Evolutionary conservation across 2,329 filamentous ascomycete species (phyloP).

Genomic region (Magnaporthiopsis rhizophila): DNA sequence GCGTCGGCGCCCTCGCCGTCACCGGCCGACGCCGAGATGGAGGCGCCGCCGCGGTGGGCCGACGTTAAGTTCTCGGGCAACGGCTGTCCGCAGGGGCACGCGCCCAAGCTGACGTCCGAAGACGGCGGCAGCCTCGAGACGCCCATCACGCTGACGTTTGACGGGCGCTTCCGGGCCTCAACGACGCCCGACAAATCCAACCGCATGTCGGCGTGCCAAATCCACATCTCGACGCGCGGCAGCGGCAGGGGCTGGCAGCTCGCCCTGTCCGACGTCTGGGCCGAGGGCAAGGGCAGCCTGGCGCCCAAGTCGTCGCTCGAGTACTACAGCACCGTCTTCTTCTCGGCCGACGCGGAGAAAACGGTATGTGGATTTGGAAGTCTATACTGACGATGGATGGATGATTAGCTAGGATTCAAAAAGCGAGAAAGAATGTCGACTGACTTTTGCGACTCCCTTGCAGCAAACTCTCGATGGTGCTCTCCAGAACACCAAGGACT

Average conservation of each 20-base stretch:
- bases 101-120: slow-evolving; percentile 22
- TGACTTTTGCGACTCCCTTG: not conserved
- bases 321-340: slow-evolving; percentile 28
- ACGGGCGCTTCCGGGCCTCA: slow-evolving; percentile 11
- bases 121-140: slow-evolving; percentile 17
- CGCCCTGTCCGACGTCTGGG: slow-evolving; percentile 23
- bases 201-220: slow-evolving; percentile 28
- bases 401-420: not conserved
- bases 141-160: slow-evolving; percentile 16
- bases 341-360: slow-evolving; percentile 25
- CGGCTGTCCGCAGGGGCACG: slow-evolving; percentile 26
- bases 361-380: too few species aligned
- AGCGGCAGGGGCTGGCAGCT: slow-evolving; percentile 31
- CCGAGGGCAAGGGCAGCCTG: slow-evolving; percentile 25
- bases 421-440: not conserved
- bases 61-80: slow-evolving; percentile 28
- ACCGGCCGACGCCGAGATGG: slow-evolving; percentile 12
- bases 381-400: not conserved
- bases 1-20: slow-evolving; percentile 11
- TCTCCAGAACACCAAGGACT: slow-evolving; percentile 13
- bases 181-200: slow-evolving; percentile 16
- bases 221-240: slow-evolving; percentile 18
- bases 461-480: slow-evolving; percentile 22
- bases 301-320: slow-evolving; percentile 24
- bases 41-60: slow-evolving; percentile 19